phyloP scores from a whole-genome alignment of 2,329 filamentous ascomycete species.

The Ceratocystis diversiconidia region DNA sequence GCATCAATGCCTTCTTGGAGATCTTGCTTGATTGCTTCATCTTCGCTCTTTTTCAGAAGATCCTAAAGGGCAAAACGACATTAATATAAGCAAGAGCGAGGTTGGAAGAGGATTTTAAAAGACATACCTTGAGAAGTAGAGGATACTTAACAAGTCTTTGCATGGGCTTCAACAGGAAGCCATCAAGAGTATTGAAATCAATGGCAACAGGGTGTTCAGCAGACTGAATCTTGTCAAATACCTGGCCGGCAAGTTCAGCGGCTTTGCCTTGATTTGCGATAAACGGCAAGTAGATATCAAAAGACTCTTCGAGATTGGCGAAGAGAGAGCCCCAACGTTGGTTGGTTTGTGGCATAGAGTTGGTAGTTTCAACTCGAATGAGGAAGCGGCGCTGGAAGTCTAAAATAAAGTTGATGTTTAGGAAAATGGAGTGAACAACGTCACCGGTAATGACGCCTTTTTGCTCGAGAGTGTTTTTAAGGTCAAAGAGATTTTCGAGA shows the following conservation, averaged over 20 bases:
- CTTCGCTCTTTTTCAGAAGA: conserved; percentile 69
- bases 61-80: conserved; percentile 41
- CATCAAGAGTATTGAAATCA: conserved; percentile 75
- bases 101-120: background rate
- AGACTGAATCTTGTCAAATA: conserved; percentile 72
- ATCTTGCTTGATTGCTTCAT: conserved; percentile 56
- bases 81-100: conserved; percentile 21
- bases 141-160: conserved; percentile 92
- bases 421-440: conserved; percentile 82
- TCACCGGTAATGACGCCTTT: conserved; percentile 80
- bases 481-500: conserved; percentile 78
- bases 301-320: conserved; percentile 67
- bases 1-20: conserved; percentile 64
- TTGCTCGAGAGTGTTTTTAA: conserved; percentile 82
- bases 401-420: conserved; percentile 87
- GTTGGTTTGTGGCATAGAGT: conserved; percentile 57
- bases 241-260: conserved; percentile 64
- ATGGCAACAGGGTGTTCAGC: conserved; percentile 69
- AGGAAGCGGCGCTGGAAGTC: conserved; percentile 93
- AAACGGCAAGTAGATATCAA: conserved; percentile 90
- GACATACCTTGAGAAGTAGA: conserved; percentile 61
- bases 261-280: conserved; percentile 93
- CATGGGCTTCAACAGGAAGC: conserved; percentile 92
- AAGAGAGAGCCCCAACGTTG: conserved; percentile 97
- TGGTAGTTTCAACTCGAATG: conserved; percentile 90